Evolutionary conservation across 495 filamentous ascomycete genomes (phyloP), one percentile per base, ranked within the genome.

Genomic region (Neurospora sp.): DNA sequence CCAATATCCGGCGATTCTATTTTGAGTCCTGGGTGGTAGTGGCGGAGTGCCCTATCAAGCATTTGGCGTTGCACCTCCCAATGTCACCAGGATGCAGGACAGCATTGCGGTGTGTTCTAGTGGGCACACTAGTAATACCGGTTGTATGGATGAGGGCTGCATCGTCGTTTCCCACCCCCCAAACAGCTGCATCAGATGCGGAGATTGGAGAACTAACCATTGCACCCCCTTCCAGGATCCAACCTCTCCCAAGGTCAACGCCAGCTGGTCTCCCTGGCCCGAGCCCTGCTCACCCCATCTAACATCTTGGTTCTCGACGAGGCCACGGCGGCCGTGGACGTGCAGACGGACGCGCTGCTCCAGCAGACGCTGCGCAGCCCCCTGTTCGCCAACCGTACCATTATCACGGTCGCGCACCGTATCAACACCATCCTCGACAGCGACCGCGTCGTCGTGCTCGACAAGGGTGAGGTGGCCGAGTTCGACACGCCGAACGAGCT

Each of bases 251-350:
- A 94, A 76, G 94, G 94, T 70, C 91, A 99, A 81, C 91, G 96
- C 72, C 96, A 98, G 82, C 89, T 99, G 73, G 87, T 98, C 45
- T 96, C 93, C 69, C 87, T 99, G 70, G 96, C 96, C 13, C 92
- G 96, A 71, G 96, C 96, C 24, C 88, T 99, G 77, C 86, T 99
- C 36, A 94, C 96, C 6, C 95, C 96, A 31, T 97, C 93, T 80
- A 98, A 98, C 81, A 98, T 99, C 78, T 88, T 99, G 72, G 94
- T 99, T 0, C 88, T 98, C 45, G 96, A 99, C 80, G 96, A 99
- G 85, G 96, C 96, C 73, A 99, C 96, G 48, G 96, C 95, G 36
- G 93, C 95, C 24, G 95, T 99, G 36, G 96, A 99, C 81, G 91
- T 97, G 69, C 92, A 97, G 86, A 97, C 94, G 1, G 94, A 97